A percentile compares a stretch with the other conserved stretches of the same genome.
Conservation (phyloP, 805 yeast species). For the Ogataea nitratoaversa region DNA sequence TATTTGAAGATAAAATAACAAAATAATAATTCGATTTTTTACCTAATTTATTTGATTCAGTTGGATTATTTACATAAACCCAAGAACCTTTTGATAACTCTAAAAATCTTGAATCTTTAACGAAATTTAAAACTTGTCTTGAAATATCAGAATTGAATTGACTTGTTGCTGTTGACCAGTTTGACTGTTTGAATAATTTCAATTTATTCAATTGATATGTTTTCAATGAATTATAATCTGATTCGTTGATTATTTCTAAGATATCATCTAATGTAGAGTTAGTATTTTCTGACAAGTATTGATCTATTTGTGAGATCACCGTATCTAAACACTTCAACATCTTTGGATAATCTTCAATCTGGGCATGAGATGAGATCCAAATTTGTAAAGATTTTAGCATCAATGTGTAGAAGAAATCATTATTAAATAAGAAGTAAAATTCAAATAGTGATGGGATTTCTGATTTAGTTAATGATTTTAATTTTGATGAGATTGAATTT, state of each 20-base stretch:
- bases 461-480: too few relatives aligned
- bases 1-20: constrained; percentile 63
- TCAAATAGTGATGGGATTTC: constrained; percentile 36
- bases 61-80: constrained; percentile 65
- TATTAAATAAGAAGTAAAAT: constrained; percentile 42
- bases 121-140: constrained; percentile 62
- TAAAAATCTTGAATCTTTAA: constrained; percentile 68
- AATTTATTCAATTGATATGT: constrained; percentile 45
- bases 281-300: too few relatives aligned
- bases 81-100: constrained; percentile 75
- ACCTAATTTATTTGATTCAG: constrained; percentile 12
- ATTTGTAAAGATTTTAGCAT: constrained; percentile 54
- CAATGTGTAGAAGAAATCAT: constrained; percentile 49
- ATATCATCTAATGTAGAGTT: constrained; percentile 45
- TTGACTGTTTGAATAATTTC: background rate
- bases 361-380: constrained; percentile 64
- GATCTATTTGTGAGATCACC: too few relatives aligned
- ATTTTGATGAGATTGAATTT: constrained; percentile 31
- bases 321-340: constrained; percentile 42
- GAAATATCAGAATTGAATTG: constrained; percentile 48
- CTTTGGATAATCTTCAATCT: constrained; percentile 46
- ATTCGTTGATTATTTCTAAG: constrained; percentile 37
- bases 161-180: constrained; percentile 43
- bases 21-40: constrained; percentile 38
- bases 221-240: constrained; percentile 49